Conservation (phyloP, 208 protist species). For the Crithidia bombi region DNA sequence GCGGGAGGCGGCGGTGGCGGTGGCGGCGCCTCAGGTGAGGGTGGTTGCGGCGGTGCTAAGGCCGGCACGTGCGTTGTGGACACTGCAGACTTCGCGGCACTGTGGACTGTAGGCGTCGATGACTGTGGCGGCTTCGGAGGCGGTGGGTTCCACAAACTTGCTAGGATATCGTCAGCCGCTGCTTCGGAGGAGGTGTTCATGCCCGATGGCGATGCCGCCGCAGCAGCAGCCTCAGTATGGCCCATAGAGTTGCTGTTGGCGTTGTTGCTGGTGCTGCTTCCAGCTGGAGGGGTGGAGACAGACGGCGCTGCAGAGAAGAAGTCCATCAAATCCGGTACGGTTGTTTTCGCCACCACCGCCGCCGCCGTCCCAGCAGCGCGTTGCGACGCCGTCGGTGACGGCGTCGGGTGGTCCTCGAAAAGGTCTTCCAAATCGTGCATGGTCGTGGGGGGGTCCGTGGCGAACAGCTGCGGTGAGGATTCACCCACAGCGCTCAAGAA, state of each 20-base stretch:
- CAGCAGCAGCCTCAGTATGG: too few relatives aligned
- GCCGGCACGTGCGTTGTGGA: not conserved
- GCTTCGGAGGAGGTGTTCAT: not conserved
- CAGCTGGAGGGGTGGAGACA: not conserved
- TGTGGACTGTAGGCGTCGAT: constrained; percentile 1
- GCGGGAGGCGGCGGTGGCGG: constrained; percentile 8
- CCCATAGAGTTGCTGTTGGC: not conserved
- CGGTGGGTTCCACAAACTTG: constrained; percentile 1
- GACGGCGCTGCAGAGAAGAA: constrained; percentile 22
- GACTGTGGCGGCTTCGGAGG: not conserved
- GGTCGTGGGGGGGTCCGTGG: not conserved
- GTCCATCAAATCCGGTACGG: constrained; percentile 34
- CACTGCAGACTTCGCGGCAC: not conserved
- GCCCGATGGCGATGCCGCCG: not conserved
- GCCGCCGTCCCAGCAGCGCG: not conserved
- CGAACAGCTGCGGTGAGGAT: not conserved
- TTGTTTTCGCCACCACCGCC: not conserved
- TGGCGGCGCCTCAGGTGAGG: not conserved
- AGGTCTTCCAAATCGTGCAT: constrained; percentile 24
- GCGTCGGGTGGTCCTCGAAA: constrained; percentile 16
- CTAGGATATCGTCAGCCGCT: constrained; percentile 1
- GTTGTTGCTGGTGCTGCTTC: not conserved
- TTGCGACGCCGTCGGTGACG: not conserved
- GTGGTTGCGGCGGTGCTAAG: not conserved
- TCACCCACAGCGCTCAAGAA: constrained; percentile 4